Base-by-base conservation (phyloP, 805 yeast species). In the Priceomyces haplophilus region DNA sequence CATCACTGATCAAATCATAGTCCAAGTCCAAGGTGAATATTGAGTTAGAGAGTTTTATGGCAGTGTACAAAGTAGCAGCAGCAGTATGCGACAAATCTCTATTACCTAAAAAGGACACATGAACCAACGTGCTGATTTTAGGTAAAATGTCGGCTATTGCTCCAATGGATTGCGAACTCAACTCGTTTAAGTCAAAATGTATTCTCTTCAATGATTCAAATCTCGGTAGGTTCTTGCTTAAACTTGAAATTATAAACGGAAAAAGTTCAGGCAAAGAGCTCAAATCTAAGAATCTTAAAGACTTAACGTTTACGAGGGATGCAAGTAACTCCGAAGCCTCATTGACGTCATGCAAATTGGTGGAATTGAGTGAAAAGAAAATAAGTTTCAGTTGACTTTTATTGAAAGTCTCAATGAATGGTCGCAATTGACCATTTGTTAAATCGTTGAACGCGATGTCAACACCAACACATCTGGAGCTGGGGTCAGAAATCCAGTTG, bases 401-500 rank as follows among this genome's bases (percentile, higher is more conserved):
- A 8, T 53, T 58, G 47, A 78, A 72, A 1, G 66, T 68, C 3
- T 69, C 57, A 17, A 70, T 73, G 42, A 78, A 68, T 1, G 79
- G 79, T n/a, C 46, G 40, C 39, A 78, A 56, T 51, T 72, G 74
- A 2, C 76, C 78, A 3, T 64, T 51, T 25, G 73, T 68, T 42
- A 78, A 56, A 52, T 76, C 79, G 53, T 78, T 78, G 51, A 72
- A 76, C 1, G 79, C 83, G 35, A 78, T 62, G 56, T 78, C 83
- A 15, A 79, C 68, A 1, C 83, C 83, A 34, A 69, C 62, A 55
- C 82, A 78, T 18, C 70, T 73, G 13, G 75, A 68, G 7, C 56
- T 49, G 7, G 69, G 67, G 24, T 58, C 55, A 7, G 70, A 61
- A 24, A 78, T 65, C 83, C 83, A 78, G 29, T 67, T 56, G 6